Conservation (phyloP, 2,329 filamentous ascomycete species). For the Lecanoromycetidae sp. region DNA sequence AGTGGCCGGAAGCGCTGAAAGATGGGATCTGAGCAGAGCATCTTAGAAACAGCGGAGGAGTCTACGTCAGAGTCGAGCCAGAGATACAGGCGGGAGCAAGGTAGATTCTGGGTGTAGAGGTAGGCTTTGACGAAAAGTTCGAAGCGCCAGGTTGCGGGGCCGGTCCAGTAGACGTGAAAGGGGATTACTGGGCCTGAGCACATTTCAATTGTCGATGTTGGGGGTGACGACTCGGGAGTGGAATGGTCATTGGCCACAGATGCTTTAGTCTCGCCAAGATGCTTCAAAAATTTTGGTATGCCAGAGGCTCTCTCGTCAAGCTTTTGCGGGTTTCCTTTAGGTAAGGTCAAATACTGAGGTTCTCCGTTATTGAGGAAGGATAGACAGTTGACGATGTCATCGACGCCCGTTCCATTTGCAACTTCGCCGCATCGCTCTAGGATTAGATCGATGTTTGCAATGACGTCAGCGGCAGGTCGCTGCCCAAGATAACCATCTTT, state of each 20-base stretch:
- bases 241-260: not conserved
- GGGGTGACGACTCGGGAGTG: slow-evolving; percentile 18
- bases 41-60: slow-evolving; percentile 38
- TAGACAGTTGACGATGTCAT: slow-evolving; percentile 9
- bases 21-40: slow-evolving; percentile 40
- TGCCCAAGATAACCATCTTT: slow-evolving; percentile 41
- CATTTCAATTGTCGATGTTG: slow-evolving; percentile 35
- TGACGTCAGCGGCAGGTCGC: slow-evolving; percentile 41
- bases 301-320: not conserved
- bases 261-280: not conserved
- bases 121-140: slow-evolving; percentile 47
- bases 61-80: slow-evolving; percentile 44
- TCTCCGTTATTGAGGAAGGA: slow-evolving; percentile 38
- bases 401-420: slow-evolving; percentile 1
- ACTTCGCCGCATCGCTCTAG: slow-evolving; percentile 42
- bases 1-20: slow-evolving; percentile 43
- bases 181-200: slow-evolving; percentile 45
- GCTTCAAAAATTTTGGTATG: no score
- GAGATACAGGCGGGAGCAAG: slow-evolving; percentile 41
- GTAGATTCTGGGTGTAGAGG: slow-evolving; percentile 44
- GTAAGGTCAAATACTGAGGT: slow-evolving; percentile 35
- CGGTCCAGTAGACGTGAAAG: slow-evolving; percentile 47
- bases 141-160: slow-evolving; percentile 44
- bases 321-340: not conserved
- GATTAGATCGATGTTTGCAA: slow-evolving; percentile 40